A percentile compares a stretch with the other conserved stretches of the same genome.
phyloP scores from a whole-genome alignment of 1,284 basidiomycete species.

The Veloporphyrellus conicus region DNA sequence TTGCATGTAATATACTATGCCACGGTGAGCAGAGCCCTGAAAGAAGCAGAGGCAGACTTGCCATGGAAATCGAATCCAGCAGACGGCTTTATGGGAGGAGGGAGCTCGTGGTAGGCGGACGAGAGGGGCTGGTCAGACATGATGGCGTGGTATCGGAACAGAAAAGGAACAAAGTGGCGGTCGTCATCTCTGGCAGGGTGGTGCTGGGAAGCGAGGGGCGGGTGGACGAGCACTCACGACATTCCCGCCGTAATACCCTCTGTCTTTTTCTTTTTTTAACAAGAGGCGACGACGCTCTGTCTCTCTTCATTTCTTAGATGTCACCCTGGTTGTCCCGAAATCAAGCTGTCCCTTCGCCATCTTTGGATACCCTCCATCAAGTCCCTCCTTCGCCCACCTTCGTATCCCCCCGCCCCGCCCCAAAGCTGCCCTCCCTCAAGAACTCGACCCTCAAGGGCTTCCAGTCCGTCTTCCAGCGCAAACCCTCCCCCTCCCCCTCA shows the following conservation, averaged over 20 bases:
- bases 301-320: neutral
- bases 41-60: conserved; percentile 31
- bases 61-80: conserved; percentile 67
- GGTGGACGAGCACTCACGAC: too few species aligned
- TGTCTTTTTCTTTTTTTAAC: too few species aligned
- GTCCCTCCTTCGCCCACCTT: conserved; percentile 45
- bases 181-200: too few species aligned
- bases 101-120: conserved; percentile 50
- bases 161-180: too few species aligned
- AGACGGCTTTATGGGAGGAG: conserved; percentile 45
- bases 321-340: conserved; percentile 22
- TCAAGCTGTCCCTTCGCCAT: conserved; percentile 10
- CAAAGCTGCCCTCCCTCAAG: conserved; percentile 32
- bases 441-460: conserved; percentile 28
- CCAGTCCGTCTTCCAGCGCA: conserved; percentile 38
- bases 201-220: too few species aligned
- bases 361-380: conserved; percentile 27
- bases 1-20: conserved; percentile 59
- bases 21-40: neutral
- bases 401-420: conserved; percentile 37
- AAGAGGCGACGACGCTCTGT: too few species aligned
- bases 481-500: conserved; percentile 32
- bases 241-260: too few species aligned
- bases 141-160: too few species aligned
- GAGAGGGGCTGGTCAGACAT: conserved; percentile 31